Percentiles rank a stretch among this genome's conserved stretches.
phyloP scores from a whole-genome alignment of 169 alveolate genomes.

The Eimeria praecox region DNA sequence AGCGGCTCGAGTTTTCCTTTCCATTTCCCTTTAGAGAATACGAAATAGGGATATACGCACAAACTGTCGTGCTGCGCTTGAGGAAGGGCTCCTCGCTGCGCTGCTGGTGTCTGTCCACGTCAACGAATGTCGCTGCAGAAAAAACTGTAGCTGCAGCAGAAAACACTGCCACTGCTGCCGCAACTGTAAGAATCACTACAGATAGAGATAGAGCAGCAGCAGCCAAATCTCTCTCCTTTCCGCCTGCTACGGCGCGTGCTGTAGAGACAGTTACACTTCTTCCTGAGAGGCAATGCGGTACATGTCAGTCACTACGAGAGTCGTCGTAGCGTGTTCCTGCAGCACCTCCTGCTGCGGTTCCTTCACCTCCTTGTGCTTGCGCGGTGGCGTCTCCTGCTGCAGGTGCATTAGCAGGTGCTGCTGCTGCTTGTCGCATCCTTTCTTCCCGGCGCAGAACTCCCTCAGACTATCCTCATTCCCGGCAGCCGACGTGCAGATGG shows the following conservation, averaged over 20 bases:
- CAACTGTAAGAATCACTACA: not conserved
- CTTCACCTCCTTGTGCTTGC: not conserved
- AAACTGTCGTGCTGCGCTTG: not conserved
- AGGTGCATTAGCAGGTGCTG: not conserved
- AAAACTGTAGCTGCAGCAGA: not conserved
- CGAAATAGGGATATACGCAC: not conserved
- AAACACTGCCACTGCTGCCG: not conserved
- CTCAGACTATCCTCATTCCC: conserved; percentile 11
- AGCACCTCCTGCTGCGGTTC: not conserved
- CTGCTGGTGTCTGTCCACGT: not conserved
- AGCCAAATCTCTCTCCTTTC: not conserved
- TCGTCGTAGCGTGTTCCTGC: not conserved
- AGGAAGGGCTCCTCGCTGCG: not conserved
- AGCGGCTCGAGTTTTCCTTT: not conserved
- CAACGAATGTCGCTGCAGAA: not conserved
- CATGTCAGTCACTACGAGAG: conserved; percentile 7
- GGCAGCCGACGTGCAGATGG: conserved; percentile 40
- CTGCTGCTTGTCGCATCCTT: conserved; percentile 52
- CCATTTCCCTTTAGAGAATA: not conserved
- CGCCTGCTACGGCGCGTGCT: not conserved
- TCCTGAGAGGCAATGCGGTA: conserved; percentile 8
- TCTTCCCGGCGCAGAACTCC: conserved; percentile 16
- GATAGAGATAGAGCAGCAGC: not conserved
- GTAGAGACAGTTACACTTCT: conserved; percentile 13
- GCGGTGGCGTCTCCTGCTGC: not conserved